Base-by-base conservation (phyloP, 2,329 filamentous ascomycete species). In the Curvularia sp. region DNA sequence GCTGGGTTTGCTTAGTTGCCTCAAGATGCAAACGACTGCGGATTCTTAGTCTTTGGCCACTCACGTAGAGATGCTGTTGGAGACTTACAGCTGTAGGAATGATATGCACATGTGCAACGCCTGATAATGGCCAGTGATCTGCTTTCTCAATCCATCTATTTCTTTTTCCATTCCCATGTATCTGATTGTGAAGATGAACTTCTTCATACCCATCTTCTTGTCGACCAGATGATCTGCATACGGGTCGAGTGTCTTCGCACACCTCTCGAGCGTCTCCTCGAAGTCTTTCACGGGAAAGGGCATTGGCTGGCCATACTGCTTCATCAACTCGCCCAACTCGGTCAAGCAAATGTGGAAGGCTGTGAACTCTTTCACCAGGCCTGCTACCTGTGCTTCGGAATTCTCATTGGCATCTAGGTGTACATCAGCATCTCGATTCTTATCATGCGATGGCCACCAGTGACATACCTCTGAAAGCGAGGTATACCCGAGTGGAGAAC, bases 141-240 rank as follows among this genome's bases (percentile, higher is more conserved):
- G 65, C 45, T 68, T 70, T 9, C 71, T 61, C 23, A 74, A 53
- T 2, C 66, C 63, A 23, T 72, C 67, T 15, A 75, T 68, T 49
- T 75, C 72, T 38, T 72, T 74, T 57, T 75, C 72, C 59, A 71
- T 74, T 1, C 71, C 71, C 49, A 75, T 75, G 32, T 72, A 75
- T 48, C 66, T 67, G 52, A 75, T 67, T 6, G 67, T 74, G 28
- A 70, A 74, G 8, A 66, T 41, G 30, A 74, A 60, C 50, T 74
- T 75, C 48, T 64, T 69, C 10, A 70, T n/a, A 5, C 63, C 66
- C 70, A 74, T 75, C 57, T 62, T 71, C 54, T 64, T 70, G 53
- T 74, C 73, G 19, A 75, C 66, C 6, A 75, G 59, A 38, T 74
- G 64, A 13, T 68, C 67, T 6, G 65, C 60, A 52, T 74, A 75